A percentile compares a stretch with the other conserved stretches of the same genome.
phyloP scores from a whole-genome alignment of 768 basidiomycete species.

The Boletus pseudopeckii region DNA sequence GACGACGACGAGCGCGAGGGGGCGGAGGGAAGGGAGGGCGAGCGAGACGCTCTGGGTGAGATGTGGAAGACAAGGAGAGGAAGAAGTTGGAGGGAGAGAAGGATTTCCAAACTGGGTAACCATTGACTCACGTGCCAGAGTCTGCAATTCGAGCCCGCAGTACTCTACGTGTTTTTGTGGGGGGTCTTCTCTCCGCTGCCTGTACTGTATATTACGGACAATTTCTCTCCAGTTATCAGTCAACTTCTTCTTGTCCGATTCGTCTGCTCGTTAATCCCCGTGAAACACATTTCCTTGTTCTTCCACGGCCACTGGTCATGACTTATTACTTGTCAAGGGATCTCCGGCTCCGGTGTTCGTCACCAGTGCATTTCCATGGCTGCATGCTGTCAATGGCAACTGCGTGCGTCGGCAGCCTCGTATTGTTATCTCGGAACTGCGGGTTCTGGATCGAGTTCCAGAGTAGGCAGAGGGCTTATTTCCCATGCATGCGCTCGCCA shows the following conservation, averaged over 20 bases:
- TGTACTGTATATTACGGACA: not conserved
- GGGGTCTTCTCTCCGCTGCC: not conserved
- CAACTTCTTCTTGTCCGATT: too few species aligned
- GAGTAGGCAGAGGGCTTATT: not conserved
- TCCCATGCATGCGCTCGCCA: not conserved
- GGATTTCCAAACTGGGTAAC: conserved; percentile 25
- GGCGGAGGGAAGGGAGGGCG: conserved; percentile 1
- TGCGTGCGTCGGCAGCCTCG: not conserved
- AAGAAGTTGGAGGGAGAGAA: conserved; percentile 27
- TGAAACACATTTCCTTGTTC: not conserved
- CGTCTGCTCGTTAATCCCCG: not conserved
- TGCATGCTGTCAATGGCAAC: not conserved
- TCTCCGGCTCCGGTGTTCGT: not conserved
- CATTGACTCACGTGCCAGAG: conserved; percentile 14
- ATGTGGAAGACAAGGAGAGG: conserved; percentile 13
- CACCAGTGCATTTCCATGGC: not conserved
- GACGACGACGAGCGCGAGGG: not conserved
- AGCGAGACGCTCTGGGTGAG: conserved; percentile 20
- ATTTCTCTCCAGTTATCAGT: not conserved
- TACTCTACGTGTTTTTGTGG: not conserved
- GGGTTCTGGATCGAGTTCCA: not conserved
- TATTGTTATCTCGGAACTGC: not conserved
- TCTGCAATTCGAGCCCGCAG: too few species aligned
- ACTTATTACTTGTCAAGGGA: not conserved
- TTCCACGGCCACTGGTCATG: not conserved